Percentiles rank a stretch among this genome's conserved stretches.
phyloP scores from a whole-genome alignment of 352 stramenopile genomes.

The Globisporangium camurandrum region DNA sequence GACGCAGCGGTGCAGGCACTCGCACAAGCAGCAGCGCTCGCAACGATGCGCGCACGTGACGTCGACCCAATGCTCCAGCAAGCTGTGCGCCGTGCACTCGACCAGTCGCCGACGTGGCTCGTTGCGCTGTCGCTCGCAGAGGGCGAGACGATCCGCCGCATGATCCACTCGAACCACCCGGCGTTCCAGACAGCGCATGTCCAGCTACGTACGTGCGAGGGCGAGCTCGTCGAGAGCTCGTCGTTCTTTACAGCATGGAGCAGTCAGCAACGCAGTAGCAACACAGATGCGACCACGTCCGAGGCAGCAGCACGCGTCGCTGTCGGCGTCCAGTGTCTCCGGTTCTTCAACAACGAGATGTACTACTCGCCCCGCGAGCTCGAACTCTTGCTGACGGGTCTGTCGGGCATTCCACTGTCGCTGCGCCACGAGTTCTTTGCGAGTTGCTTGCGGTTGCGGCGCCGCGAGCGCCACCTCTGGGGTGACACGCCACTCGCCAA shows the following conservation, averaged over 20 bases:
- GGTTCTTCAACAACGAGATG: conserved; percentile 98
- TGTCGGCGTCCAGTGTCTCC: conserved; percentile 83
- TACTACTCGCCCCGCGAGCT: conserved; percentile 95
- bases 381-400: conserved; percentile 82
- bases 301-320: conserved; percentile 26
- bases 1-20: conserved; percentile 61
- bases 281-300: neutral
- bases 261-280: neutral
- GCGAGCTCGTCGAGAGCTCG: conserved; percentile 75
- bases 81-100: conserved; percentile 28
- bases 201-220: conserved; percentile 71
- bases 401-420: conserved; percentile 48
- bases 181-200: conserved; percentile 64
- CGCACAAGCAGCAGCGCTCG: conserved; percentile 17
- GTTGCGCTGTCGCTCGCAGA: conserved; percentile 95
- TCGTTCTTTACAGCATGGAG: conserved; percentile 59
- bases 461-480: conserved; percentile 93
- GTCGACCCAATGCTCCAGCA: conserved; percentile 26
- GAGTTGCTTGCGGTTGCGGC: conserved; percentile 82
- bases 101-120: conserved; percentile 74
- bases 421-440: conserved; percentile 84
- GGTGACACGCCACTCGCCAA: conserved; percentile 95
- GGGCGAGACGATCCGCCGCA: conserved; percentile 94
- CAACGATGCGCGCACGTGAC: conserved; percentile 11
- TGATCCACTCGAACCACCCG: conserved; percentile 90